Evolutionary conservation across 169 alveolate species (phyloP), one percentile per base, ranked within the genome.

Genomic region (Plasmodium fragile): DNA sequence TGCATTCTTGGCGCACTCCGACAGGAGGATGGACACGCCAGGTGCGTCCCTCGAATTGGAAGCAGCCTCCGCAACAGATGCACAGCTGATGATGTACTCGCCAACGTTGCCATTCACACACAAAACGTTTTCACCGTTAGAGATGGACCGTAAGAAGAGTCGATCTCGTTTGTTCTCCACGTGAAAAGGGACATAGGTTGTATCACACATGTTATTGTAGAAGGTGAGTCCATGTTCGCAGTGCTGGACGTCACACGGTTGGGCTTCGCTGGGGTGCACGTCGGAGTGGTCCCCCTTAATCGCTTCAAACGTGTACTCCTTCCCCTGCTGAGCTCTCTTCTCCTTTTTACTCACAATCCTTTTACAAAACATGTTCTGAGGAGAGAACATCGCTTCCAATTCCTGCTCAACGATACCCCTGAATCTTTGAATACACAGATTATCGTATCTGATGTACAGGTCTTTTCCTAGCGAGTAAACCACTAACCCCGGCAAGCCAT

Each of bases 291-390:
- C 43, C 16, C 93, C 93, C 80, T 84, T 84, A 13, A 75, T 45
- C 65, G 78, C 77, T 52, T 84, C 93, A 25, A 84, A 84, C 1
- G 65, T 49, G 39, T 84, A 84, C 75, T 84, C 93, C 53, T 84
- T 84, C 5, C 93, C 93, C 30, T n/a, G 39, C 78, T 84, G 93
- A 30, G 93, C 93, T 28, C 93, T 30, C 59, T 84, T 84, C 41
- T 84, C 93, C 78, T 84, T 84, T 84, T 84, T 72, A 25, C 93
- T 84, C 10, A 53, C 59, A 25, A 84, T 84, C 59, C 78, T 84
- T 84, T 84, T 84, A 53, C 84, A 84, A 2, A 16, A 84, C 1
- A 84, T 72, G 36, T 84, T 84, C 73, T 84, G 32, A 1, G 93
- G 84, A 7, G 93, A 45, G 69, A 84, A 84, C 0, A 84, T 84